Evolutionary conservation across 2,329 filamentous ascomycete species (phyloP).

Genomic region (Aaosphaeria pasadenensis): DNA sequence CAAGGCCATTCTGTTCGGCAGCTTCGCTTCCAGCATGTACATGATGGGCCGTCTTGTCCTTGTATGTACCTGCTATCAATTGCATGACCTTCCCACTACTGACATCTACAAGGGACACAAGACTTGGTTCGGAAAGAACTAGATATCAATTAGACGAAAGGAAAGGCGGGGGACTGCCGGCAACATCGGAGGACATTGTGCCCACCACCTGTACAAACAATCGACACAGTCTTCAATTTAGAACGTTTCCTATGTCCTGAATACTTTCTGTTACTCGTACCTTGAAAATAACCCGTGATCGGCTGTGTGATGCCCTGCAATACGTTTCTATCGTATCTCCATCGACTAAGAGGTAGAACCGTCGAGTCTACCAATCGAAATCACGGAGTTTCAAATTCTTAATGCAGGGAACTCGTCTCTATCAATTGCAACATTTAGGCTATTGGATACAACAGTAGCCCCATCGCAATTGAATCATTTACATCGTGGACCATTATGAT

Average conservation of each 20-base stretch:
- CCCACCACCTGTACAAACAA: slow-evolving; percentile 31
- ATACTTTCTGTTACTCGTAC: slow-evolving; percentile 5
- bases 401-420: too few relatives aligned
- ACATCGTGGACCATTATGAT: too few relatives aligned
- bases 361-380: too few relatives aligned
- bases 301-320: too few relatives aligned
- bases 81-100: not conserved
- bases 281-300: too few relatives aligned
- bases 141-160: slow-evolving; percentile 8
- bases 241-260: slow-evolving; percentile 8
- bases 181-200: slow-evolving; percentile 12
- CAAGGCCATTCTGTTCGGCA: slow-evolving; percentile 62
- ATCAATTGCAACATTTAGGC: too few relatives aligned
- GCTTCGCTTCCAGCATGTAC: slow-evolving; percentile 65
- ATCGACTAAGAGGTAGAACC: too few relatives aligned
- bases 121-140: slow-evolving; percentile 60
- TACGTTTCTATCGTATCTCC: too few relatives aligned
- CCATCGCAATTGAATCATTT: too few relatives aligned
- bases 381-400: too few relatives aligned
- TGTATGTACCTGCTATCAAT: slow-evolving; percentile 29
- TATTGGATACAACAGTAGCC: too few relatives aligned
- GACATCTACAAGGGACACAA: slow-evolving; percentile 60
- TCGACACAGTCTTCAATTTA: slow-evolving; percentile 10
- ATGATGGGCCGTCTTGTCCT: slow-evolving; percentile 70
- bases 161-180: slow-evolving; percentile 3